Conservation (phyloP, 192 early-diverging fungal species). For the Backusella liffmaniae region DNA sequence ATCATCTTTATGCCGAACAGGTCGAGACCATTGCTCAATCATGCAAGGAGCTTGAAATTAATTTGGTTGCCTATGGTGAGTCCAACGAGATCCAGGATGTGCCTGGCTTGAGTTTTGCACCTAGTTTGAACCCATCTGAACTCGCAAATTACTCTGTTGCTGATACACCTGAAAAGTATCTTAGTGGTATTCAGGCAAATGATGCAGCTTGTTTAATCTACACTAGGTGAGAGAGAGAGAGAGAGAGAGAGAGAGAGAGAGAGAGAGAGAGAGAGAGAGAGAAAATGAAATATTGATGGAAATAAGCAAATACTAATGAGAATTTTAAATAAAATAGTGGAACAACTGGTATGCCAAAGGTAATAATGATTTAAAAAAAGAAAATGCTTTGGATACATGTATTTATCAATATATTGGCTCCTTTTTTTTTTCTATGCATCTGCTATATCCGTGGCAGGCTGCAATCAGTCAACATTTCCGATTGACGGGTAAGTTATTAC, state of each 20-base stretch:
- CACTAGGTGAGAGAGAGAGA: constrained; percentile 8
- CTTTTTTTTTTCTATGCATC: not conserved
- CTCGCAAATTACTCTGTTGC: constrained; percentile 28
- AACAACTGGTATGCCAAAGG: constrained; percentile 65
- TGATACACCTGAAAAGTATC: constrained; percentile 18
- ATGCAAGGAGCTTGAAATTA: constrained; percentile 7
- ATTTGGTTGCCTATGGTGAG: constrained; percentile 30
- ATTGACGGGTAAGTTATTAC: constrained; percentile 26
- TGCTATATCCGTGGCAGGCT: constrained; percentile 20
- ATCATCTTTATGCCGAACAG: constrained; percentile 31
- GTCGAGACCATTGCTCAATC: constrained; percentile 23
- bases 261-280: not conserved
- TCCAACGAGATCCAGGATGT: constrained; percentile 28
- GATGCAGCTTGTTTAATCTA: constrained; percentile 43
- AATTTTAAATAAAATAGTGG: constrained; percentile 30
- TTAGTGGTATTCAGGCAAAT: constrained; percentile 15
- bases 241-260: not conserved
- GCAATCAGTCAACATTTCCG: constrained; percentile 49
- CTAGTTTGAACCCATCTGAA: constrained; percentile 25
- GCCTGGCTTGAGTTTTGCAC: constrained; percentile 8
- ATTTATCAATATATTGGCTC: not conserved
- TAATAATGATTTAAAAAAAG: constrained; percentile 41
- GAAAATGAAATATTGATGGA: not conserved
- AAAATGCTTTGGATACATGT: not conserved
- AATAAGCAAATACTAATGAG: not conserved